Conservation (phyloP, 352 stramenopile species). For the Globisporangium ultimum region DNA sequence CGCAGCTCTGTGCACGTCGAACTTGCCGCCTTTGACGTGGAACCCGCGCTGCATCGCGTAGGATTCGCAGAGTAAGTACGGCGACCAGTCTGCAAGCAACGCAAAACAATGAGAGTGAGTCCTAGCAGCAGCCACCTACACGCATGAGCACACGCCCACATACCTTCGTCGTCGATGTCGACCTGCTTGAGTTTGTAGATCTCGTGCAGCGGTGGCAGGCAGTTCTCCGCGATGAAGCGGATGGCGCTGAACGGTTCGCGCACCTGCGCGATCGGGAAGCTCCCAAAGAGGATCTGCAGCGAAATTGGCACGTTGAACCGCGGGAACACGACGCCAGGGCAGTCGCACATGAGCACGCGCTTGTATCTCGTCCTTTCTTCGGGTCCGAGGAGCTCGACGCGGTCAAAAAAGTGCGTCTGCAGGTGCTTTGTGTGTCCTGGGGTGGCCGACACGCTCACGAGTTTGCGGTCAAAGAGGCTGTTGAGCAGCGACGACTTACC, state of each 20-base stretch:
- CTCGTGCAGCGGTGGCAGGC: slow-evolving; percentile 57
- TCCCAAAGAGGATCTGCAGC: slow-evolving; percentile 80
- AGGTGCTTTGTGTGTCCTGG: slow-evolving; percentile 81
- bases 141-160: neutral
- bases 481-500: slow-evolving; percentile 95
- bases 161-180: slow-evolving; percentile 59
- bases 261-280: slow-evolving; percentile 82
- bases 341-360: slow-evolving; percentile 72
- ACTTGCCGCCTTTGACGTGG: slow-evolving; percentile 64
- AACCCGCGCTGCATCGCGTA: slow-evolving; percentile 76
- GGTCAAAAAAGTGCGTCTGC: slow-evolving; percentile 77
- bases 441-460: slow-evolving; percentile 77
- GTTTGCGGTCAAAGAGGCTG: slow-evolving; percentile 68
- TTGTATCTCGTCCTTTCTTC: slow-evolving; percentile 16
- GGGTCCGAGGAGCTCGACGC: slow-evolving; percentile 44
- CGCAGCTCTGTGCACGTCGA: slow-evolving; percentile 72
- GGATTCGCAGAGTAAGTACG: slow-evolving; percentile 71
- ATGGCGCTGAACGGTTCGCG: slow-evolving; percentile 84
- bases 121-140: neutral
- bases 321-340: slow-evolving; percentile 78
- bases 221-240: slow-evolving; percentile 85
- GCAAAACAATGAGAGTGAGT: neutral
- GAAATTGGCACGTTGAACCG: slow-evolving; percentile 62
- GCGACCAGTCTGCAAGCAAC: slow-evolving; percentile 49
- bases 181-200: slow-evolving; percentile 80